Base-by-base conservation (phyloP, 2,329 filamentous ascomycete genomes). In the Clarireedia homoeocarpa region DNA sequence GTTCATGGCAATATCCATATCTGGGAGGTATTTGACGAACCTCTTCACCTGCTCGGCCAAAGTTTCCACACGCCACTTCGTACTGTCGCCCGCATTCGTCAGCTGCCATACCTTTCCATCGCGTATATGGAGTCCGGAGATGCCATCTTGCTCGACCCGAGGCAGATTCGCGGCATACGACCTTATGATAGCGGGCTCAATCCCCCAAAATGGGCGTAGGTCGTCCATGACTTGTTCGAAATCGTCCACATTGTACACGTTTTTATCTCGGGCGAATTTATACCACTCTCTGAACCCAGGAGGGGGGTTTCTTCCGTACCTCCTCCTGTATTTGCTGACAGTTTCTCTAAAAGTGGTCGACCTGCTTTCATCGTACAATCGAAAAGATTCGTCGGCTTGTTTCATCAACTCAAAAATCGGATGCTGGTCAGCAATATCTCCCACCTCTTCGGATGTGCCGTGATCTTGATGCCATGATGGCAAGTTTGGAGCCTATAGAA, bases 1-100 rank as follows among this genome's bases (percentile, higher is more conserved):
- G 65, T 86, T 86, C 71, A 86, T 80, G 10, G 82, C 78, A 72
- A 86, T 84, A 65, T 86, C 82, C 66, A 86, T 78, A 59, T 86
- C 82, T 4, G 83, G 83, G 23, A 86, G 66, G 50, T 76, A 71
- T 14, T 74, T 66, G 26, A 78, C 75, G 38, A 83, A 79, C 62
- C 23, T 67, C 46, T 64, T 38, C 3, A 72, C 59, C 64, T 70
- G 68, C 45, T 63, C 64, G 23, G 62, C 63, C 58, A 77, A 69
- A 0, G 71, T 73, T 23, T 75, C 68, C 4, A 71, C 68, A 39
- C 74, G 68, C 75, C 74, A 77, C 49, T 66, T 67, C 27, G 27
- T 30, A 30, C 27, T 10, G 2, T 10, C 27, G 3, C 12, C 10
- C 4, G 54, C 60, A 55, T 70, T 68, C 15, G 66, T 69, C 9